phyloP scores from a whole-genome alignment of 352 stramenopile genomes.

The Elongisporangium prolatum region DNA sequence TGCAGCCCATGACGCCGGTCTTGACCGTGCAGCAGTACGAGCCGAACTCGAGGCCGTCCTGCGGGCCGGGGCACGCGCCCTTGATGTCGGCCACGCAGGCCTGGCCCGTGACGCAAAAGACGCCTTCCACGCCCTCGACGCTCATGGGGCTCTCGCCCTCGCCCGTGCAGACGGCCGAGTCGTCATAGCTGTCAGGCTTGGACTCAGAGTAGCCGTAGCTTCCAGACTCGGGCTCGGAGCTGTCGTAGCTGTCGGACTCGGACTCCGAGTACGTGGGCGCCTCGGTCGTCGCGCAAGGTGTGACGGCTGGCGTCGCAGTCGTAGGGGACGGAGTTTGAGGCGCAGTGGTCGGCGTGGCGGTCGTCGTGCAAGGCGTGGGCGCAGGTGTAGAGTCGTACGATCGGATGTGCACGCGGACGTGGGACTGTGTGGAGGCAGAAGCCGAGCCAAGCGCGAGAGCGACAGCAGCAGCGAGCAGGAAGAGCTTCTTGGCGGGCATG shows the following conservation, averaged over 20 bases:
- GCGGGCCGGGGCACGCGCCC: conserved; percentile 9
- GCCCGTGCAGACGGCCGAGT: not conserved
- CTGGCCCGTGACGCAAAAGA: conserved; percentile 14
- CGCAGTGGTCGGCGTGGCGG: too few relatives aligned
- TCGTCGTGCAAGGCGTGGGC: too few relatives aligned
- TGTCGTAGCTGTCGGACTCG: too few relatives aligned
- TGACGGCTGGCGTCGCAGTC: too few relatives aligned
- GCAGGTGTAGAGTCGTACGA: too few relatives aligned
- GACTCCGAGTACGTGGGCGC: too few relatives aligned
- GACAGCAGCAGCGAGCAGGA: not conserved
- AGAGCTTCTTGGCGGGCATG: too few relatives aligned
- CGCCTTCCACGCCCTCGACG: conserved; percentile 11
- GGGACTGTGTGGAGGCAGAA: not conserved
- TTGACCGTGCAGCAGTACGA: conserved; percentile 22
- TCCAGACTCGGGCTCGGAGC: too few relatives aligned
- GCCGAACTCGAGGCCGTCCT: conserved; percentile 11
- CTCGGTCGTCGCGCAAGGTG: too few relatives aligned
- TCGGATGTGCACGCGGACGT: not conserved
- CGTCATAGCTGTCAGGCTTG: too few relatives aligned
- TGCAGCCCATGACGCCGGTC: conserved; percentile 27
- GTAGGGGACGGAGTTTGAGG: too few relatives aligned
- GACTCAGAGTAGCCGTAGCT: too few relatives aligned
- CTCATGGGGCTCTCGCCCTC: conserved; percentile 8
- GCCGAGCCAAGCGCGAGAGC: conserved; percentile 1
- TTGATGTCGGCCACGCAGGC: conserved; percentile 9